These are phyloP conservation scores for Pichia norvegensis DNA, from an alignment of 1,139 yeast genomes.

Conservation along the genomic window DNA sequence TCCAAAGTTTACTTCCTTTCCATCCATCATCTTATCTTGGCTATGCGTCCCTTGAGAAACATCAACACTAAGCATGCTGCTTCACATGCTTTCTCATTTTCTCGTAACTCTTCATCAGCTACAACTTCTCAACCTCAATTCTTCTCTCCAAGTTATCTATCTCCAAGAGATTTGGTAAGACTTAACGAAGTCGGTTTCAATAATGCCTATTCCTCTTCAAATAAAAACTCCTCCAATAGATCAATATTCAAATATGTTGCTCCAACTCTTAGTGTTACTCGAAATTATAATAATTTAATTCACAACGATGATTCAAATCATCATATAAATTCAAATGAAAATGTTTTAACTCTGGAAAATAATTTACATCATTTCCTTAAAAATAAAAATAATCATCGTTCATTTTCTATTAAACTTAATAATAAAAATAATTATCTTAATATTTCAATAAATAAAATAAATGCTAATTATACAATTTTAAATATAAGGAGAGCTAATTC, in stretches of 20 bases:
- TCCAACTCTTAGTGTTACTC: constrained; percentile 23
- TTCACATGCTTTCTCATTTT: constrained; percentile 11
- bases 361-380: not conserved
- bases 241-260: constrained; percentile 17
- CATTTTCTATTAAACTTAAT: constrained; percentile 18
- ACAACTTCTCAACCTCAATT: constrained; percentile 20
- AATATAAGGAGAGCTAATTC: constrained; percentile 26
- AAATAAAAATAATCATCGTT: not conserved
- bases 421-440: constrained; percentile 26
- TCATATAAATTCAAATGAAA: not conserved
- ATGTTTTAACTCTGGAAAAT: not conserved
- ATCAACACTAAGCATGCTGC: constrained; percentile 6
- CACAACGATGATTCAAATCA: not conserved
- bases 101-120: constrained; percentile 15
- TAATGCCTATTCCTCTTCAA: constrained; percentile 9
- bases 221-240: constrained; percentile 12
- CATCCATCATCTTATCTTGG: too few relatives aligned
- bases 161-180: constrained; percentile 21
- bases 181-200: constrained; percentile 22
- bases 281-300: constrained; percentile 22
- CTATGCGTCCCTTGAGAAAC: constrained; percentile 16
- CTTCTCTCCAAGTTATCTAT: constrained; percentile 27
- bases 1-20: too few relatives aligned
- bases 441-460: constrained; percentile 19
- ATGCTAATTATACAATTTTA: constrained; percentile 18